Conservation (phyloP, 2,329 filamentous ascomycete genomes). For the Fusarium coffeatum region DNA sequence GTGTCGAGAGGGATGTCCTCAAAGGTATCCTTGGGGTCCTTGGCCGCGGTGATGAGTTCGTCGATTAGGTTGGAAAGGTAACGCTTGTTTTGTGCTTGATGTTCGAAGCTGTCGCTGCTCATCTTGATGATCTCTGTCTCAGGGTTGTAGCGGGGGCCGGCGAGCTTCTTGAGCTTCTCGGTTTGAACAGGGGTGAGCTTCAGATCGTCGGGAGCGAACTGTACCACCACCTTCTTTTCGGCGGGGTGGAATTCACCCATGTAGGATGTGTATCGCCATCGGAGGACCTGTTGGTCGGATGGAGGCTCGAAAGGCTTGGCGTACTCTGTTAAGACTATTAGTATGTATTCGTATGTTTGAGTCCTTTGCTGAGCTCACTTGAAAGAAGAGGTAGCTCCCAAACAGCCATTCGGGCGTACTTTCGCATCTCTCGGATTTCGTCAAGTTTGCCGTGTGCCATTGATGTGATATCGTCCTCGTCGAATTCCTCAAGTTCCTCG, state of each 20-base stretch:
- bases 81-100: conserved; percentile 96
- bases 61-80: conserved; percentile 85
- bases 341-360: conserved; percentile 1
- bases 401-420: conserved; percentile 86
- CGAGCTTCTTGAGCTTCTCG: conserved; percentile 87
- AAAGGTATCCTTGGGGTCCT: conserved; percentile 83
- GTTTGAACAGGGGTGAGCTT: conserved; percentile 74
- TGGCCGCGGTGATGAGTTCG: conserved; percentile 78
- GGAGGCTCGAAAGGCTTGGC: conserved; percentile 84
- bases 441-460: conserved; percentile 89
- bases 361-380: conserved; percentile 67
- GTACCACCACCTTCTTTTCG: conserved; percentile 91
- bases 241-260: conserved; percentile 94
- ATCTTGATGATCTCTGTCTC: conserved; percentile 85
- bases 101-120: conserved; percentile 88
- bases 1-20: conserved; percentile 90
- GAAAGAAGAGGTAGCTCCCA: conserved; percentile 96
- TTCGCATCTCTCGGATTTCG: conserved; percentile 85
- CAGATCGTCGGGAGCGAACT: conserved; percentile 83
- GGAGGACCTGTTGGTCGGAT: conserved; percentile 74
- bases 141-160: conserved; percentile 88
- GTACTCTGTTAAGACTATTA: conserved; percentile 69
- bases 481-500: conserved; percentile 71
- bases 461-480: conserved; percentile 85
- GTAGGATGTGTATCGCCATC: conserved; percentile 97